A percentile compares a stretch with the other conserved stretches of the same genome.
phyloP scores from a whole-genome alignment of 2,329 filamentous ascomycete genomes.

The Cladorrhinum sp. region DNA sequence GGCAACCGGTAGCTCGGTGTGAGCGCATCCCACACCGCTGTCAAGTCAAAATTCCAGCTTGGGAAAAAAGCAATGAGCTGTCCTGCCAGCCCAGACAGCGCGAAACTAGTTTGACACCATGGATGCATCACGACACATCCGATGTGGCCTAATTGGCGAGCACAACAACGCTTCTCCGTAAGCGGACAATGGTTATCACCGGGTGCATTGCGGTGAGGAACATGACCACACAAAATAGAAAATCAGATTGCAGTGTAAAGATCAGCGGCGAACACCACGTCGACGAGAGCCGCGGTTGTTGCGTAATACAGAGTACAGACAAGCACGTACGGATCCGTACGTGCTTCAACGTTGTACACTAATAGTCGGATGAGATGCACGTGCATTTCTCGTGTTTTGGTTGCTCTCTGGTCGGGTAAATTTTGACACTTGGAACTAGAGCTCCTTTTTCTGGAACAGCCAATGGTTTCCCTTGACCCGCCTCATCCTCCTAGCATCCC shows the following conservation, averaged over 20 bases:
- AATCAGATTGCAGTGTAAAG: too few relatives aligned
- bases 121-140: constrained; percentile 21
- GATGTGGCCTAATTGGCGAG: constrained; percentile 13
- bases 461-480: background rate
- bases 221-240: background rate
- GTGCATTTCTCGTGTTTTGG: constrained; percentile 3
- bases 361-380: background rate
- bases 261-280: too few relatives aligned
- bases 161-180: constrained; percentile 9
- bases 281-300: background rate
- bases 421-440: background rate
- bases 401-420: background rate
- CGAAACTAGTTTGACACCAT: constrained; percentile 13
- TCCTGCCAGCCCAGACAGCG: constrained; percentile 3
- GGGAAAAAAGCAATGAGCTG: constrained; percentile 8
- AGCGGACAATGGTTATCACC: background rate
- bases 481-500: background rate
- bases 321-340: too few relatives aligned
- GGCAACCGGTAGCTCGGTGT: background rate
- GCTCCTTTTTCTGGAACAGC: background rate
- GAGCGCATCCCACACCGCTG: background rate
- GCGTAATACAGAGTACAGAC: background rate
- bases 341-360: too few relatives aligned
- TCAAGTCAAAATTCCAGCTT: background rate
- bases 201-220: constrained; percentile 14